These are phyloP conservation scores for Xylaria grammica DNA, from an alignment of 495 filamentous ascomycete species.

Conservation along the genomic window DNA sequence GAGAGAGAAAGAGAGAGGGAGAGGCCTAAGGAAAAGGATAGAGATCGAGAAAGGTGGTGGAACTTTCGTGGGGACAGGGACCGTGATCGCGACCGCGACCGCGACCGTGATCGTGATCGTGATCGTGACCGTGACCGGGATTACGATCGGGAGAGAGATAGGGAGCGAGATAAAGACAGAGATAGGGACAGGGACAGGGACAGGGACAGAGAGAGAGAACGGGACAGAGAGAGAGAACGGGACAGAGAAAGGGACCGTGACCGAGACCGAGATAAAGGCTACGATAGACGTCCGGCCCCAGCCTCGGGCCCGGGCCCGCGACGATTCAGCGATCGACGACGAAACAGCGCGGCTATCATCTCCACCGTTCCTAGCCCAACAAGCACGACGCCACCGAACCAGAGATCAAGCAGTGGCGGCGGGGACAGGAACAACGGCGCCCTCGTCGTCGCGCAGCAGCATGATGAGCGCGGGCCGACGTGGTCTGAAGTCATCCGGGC, in stretches of 20 bases:
- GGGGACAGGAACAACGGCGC: conserved; percentile 12
- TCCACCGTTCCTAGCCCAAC: neutral
- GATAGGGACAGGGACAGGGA: conserved; percentile 17
- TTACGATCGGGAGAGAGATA: neutral
- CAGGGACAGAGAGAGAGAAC: conserved; percentile 26
- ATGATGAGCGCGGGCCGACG: conserved; percentile 32
- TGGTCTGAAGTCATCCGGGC: conserved; percentile 33
- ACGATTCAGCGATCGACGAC: conserved; percentile 13
- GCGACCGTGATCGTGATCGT: too few relatives aligned
- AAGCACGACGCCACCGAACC: conserved; percentile 10
- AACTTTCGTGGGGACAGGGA: neutral
- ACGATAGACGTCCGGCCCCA: conserved; percentile 17
- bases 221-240: conserved; percentile 2
- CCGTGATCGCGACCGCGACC: neutral
- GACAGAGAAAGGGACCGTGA: conserved; percentile 3
- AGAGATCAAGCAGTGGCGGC: neutral
- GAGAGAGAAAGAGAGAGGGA: conserved; percentile 10
- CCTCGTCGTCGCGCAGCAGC: conserved; percentile 6
- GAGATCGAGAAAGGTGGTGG: conserved; percentile 18
- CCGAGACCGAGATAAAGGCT: conserved; percentile 1
- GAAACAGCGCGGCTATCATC: neutral
- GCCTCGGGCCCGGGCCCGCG: neutral
- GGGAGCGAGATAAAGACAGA: neutral
- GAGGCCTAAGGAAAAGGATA: conserved; percentile 13
- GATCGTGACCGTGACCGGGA: conserved; percentile 6